phyloP scores from a whole-genome alignment of 2,329 filamentous ascomycete species.

The Bertia moriformis region DNA sequence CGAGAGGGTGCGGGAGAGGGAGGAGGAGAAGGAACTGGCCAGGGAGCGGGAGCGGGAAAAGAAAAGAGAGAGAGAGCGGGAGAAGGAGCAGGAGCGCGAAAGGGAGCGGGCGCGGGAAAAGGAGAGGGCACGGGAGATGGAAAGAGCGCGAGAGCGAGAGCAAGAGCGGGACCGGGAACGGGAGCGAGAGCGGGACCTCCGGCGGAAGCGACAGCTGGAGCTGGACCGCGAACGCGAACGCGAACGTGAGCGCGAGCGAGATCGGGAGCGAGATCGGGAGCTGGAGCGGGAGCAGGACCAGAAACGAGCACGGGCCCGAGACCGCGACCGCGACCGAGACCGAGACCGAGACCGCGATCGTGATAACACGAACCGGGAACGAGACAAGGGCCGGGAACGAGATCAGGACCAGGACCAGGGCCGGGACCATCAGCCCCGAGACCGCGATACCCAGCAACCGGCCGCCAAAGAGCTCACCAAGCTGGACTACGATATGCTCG shows the following conservation, averaged over 20 bases:
- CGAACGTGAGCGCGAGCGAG: conserved; percentile 18
- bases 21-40: conserved; percentile 19
- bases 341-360: conserved; percentile 18
- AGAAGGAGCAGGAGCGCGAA: conserved; percentile 34
- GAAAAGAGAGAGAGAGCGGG: conserved; percentile 33
- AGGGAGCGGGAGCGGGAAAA: conserved; percentile 34
- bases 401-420: conserved; percentile 15
- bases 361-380: conserved; percentile 10
- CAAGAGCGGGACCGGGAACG: conserved; percentile 34
- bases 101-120: conserved; percentile 43
- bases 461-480: conserved; percentile 39
- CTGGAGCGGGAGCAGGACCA: conserved; percentile 34
- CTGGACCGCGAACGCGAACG: conserved; percentile 17
- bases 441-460: conserved; percentile 16
- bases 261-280: no score
- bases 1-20: conserved; percentile 16
- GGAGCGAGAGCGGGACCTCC: conserved; percentile 27
- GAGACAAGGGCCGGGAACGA: not conserved
- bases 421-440: conserved; percentile 14
- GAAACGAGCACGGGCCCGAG: conserved; percentile 33
- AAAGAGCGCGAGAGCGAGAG: conserved; percentile 46
- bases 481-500: conserved; percentile 40
- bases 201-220: conserved; percentile 17
- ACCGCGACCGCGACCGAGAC: conserved; percentile 17
- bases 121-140: conserved; percentile 38